These are phyloP conservation scores for Funneliformis caledonium DNA, from an alignment of 371 early-diverging fungal species.

Conservation along the genomic window DNA sequence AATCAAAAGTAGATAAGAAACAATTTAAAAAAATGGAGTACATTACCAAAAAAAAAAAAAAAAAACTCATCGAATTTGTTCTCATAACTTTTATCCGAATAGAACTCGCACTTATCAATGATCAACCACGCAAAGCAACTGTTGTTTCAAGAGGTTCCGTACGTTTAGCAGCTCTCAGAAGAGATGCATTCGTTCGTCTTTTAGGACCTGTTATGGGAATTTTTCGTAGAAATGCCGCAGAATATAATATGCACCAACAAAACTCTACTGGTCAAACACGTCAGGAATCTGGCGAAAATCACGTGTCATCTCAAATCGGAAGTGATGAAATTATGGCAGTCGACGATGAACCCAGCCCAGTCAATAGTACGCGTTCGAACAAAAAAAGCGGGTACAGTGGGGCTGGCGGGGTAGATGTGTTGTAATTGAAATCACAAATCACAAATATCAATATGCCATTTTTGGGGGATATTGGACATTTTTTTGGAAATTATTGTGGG, in stretches of 20 bases:
- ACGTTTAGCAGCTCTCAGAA: constrained; percentile 84
- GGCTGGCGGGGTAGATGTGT: constrained; percentile 40
- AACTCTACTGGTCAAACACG: constrained; percentile 3
- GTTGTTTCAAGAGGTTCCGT: constrained; percentile 80
- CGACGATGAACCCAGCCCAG: neutral
- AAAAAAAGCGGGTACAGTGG: constrained; percentile 39
- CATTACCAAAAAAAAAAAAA: neutral
- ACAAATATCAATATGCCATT: neutral
- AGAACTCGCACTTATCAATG: constrained; percentile 87
- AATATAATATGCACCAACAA: constrained; percentile 54
- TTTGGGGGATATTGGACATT: neutral
- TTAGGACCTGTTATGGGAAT: constrained; percentile 75
- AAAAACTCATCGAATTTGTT: neutral
- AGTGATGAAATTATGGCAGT: constrained; percentile 29
- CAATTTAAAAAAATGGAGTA: too few species aligned
- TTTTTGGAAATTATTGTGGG: constrained; percentile 31
- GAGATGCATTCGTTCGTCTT: constrained; percentile 85
- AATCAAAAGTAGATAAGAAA: too few species aligned
- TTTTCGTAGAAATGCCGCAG: constrained; percentile 79
- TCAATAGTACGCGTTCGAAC: neutral
- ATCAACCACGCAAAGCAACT: constrained; percentile 87
- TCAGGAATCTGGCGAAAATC: neutral
- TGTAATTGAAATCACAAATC: neutral
- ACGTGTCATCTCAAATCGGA: neutral
- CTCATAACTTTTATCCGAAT: neutral